Evolutionary conservation across 441 rosid genomes (phyloP).

Genomic region (Bocquillonia castaneifolia): DNA sequence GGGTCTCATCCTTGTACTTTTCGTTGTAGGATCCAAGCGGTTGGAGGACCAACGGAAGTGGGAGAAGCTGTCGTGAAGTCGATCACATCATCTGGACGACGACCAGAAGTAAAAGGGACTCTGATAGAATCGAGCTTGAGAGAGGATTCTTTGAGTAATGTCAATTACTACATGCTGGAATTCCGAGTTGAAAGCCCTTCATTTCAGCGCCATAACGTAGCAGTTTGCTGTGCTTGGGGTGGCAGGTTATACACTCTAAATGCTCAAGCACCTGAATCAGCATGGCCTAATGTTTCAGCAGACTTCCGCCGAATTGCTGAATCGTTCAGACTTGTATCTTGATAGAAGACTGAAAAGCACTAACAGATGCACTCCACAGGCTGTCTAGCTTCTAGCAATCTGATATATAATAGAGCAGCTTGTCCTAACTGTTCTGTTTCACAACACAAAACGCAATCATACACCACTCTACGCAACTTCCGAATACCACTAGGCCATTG

Average conservation of each 20-base stretch:
- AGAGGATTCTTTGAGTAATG: conserved; percentile 38
- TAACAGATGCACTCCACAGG: neutral
- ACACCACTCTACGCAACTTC: too few species aligned
- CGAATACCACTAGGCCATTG: too few species aligned
- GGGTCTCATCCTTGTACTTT: neutral
- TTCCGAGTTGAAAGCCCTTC: conserved; percentile 64
- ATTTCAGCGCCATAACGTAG: conserved; percentile 61
- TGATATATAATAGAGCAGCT: neutral
- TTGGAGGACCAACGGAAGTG: conserved; percentile 71
- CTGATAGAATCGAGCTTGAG: conserved; percentile 49
- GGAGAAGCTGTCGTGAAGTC: conserved; percentile 64
- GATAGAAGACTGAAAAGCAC: conserved; percentile 1
- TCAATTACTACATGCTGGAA: conserved; percentile 64
- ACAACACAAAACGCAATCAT: neutral
- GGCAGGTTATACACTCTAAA: conserved; percentile 68
- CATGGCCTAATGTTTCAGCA: conserved; percentile 49
- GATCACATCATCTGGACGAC: conserved; percentile 44
- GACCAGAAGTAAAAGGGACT: conserved; percentile 50
- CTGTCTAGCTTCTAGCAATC: neutral
- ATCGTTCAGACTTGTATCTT: conserved; percentile 54
- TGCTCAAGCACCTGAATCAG: conserved; percentile 70
- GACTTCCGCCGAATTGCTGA: conserved; percentile 45
- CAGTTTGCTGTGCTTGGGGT: conserved; percentile 52
- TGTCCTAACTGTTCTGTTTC: neutral
- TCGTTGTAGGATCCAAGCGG: conserved; percentile 55